Conservation (phyloP, 2,329 filamentous ascomycete genomes). For the Venturiaceae sp. region DNA sequence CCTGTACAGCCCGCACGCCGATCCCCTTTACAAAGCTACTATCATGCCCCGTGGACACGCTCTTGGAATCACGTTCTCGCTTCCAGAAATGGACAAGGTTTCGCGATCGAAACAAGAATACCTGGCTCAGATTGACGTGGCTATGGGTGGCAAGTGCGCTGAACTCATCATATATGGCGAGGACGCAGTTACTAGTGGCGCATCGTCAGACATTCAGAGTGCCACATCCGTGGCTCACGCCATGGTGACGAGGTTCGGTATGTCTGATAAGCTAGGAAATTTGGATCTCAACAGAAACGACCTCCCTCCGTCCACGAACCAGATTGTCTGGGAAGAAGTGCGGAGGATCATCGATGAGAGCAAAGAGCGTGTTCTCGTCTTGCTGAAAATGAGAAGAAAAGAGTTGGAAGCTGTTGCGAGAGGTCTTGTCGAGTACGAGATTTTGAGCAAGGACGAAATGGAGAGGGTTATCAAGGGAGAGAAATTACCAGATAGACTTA, state of each 20-base stretch:
- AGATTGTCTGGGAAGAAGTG: slow-evolving; percentile 81
- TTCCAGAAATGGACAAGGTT: slow-evolving; percentile 89
- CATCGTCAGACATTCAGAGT: slow-evolving; percentile 68
- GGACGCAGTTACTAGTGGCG: slow-evolving; percentile 87
- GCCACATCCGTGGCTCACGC: slow-evolving; percentile 76
- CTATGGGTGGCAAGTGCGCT: slow-evolving; percentile 78
- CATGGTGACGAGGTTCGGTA: slow-evolving; percentile 84
- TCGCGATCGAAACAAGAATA: slow-evolving; percentile 80
- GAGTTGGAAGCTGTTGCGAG: slow-evolving; percentile 83
- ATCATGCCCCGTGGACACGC: slow-evolving; percentile 85
- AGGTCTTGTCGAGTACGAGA: slow-evolving; percentile 91
- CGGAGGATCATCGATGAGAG: slow-evolving; percentile 75
- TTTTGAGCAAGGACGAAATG: slow-evolving; percentile 79
- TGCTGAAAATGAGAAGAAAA: slow-evolving; percentile 65
- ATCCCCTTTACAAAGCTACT: slow-evolving; percentile 89
- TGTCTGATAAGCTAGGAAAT: slow-evolving; percentile 80
- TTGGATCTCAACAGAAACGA: slow-evolving; percentile 82
- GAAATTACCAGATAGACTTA: slow-evolving; percentile 61
- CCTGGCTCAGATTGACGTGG: slow-evolving; percentile 67
- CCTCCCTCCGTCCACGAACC: slow-evolving; percentile 77
- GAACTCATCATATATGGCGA: slow-evolving; percentile 86
- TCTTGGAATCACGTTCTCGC: slow-evolving; percentile 75
- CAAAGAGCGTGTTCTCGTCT: slow-evolving; percentile 58
- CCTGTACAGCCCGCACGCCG: slow-evolving; percentile 67
- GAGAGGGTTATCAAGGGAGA: slow-evolving; percentile 83